A percentile compares a stretch with the other conserved stretches of the same genome.
phyloP scores from a whole-genome alignment of 305 asterid species.

The Fraxinus ornus region DNA sequence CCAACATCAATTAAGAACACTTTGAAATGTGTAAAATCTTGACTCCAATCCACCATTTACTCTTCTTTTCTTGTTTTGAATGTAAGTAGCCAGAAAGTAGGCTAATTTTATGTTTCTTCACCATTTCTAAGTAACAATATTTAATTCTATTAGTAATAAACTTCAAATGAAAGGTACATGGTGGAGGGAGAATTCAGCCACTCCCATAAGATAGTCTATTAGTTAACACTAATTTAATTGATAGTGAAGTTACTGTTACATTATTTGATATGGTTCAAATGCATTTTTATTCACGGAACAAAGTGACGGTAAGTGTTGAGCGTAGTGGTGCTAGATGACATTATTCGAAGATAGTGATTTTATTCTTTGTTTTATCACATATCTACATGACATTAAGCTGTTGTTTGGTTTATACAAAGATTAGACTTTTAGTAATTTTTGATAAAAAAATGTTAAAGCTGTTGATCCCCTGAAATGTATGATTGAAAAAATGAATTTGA shows the following conservation, averaged over 20 bases:
- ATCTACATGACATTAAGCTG: not conserved
- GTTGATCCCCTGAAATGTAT: not conserved
- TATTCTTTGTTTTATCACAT: not conserved
- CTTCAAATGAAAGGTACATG: not conserved
- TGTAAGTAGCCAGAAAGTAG: not conserved
- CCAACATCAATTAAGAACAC: not conserved
- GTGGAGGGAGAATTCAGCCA: not conserved
- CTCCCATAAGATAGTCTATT: not conserved
- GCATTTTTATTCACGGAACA: not conserved
- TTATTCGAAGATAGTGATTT: not conserved
- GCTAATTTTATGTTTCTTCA: not conserved
- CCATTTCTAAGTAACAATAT: not conserved
- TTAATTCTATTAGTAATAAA: no score
- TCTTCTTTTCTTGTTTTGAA: not conserved
- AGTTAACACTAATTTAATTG: not conserved
- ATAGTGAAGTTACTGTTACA: not conserved
- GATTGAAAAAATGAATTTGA: not conserved
- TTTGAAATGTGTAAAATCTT: not conserved
- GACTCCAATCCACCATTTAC: not conserved
- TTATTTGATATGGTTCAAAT: not conserved
- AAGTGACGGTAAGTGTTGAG: not conserved
- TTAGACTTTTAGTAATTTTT: no score
- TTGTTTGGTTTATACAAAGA: not conserved
- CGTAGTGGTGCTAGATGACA: not conserved
- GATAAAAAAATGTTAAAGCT: no score